Evolutionary conservation across 306 rosid species (phyloP).

Genomic region (Lagenaria siceraria): DNA sequence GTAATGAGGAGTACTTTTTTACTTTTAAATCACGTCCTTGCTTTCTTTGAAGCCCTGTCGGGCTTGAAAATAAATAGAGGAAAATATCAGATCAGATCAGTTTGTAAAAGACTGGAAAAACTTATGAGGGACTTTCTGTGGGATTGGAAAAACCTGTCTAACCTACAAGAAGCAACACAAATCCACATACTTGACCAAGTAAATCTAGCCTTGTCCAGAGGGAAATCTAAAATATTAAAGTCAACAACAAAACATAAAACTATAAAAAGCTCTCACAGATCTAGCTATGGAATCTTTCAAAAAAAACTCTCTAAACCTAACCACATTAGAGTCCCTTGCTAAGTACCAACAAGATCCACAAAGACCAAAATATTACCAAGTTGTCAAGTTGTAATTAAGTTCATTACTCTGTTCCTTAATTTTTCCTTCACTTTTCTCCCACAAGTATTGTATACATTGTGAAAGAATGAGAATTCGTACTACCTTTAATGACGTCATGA

Average conservation of each 20-base stretch:
- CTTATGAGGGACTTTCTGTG: no score
- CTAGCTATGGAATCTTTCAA: background rate
- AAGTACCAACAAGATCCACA: background rate
- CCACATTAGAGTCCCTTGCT: background rate
- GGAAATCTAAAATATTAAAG: background rate
- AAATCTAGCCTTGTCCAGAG: background rate
- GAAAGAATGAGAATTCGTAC: background rate
- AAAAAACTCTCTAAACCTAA: background rate
- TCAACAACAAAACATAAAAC: background rate
- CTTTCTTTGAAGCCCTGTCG: no score
- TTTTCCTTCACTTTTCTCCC: background rate
- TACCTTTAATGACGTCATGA: slow-evolving; percentile 89
- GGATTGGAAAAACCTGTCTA: background rate
- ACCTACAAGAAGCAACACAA: background rate
- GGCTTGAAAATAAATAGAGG: no score
- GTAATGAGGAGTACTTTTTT: background rate
- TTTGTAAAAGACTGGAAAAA: no score
- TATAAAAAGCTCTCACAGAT: background rate
- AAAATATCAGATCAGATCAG: no score
- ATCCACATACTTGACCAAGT: background rate
- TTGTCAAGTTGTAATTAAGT: background rate
- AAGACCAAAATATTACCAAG: background rate
- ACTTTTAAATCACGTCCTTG: no score
- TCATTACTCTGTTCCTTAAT: background rate
- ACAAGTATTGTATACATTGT: background rate